These are phyloP conservation scores for Neurospora terricola DNA, from an alignment of 495 filamentous ascomycete genomes.

Conservation along the genomic window DNA sequence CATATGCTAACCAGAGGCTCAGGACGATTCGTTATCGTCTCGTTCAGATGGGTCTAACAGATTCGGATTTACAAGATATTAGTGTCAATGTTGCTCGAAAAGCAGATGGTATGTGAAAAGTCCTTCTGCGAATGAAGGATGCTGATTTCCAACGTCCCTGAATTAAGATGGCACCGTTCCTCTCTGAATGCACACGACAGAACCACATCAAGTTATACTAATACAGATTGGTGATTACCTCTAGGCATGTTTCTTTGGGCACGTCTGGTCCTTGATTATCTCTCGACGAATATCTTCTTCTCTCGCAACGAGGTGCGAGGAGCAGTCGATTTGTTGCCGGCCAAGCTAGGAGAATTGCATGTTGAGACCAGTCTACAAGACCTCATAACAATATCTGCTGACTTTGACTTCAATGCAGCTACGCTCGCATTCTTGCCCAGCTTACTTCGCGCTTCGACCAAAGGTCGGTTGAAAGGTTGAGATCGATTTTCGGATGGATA, in stretches of 20 bases:
- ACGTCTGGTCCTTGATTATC: conserved; percentile 22
- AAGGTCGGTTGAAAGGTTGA: conserved; percentile 15
- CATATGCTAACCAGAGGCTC: conserved; percentile 13
- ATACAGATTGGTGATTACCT: not conserved
- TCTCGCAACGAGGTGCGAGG: conserved; percentile 11
- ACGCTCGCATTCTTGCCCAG: conserved; percentile 15
- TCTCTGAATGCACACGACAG: not conserved
- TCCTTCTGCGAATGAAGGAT: not conserved
- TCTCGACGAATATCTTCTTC: conserved; percentile 21
- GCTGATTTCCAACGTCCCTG: not conserved
- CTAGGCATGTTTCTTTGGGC: conserved; percentile 28
- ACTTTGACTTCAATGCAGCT: conserved; percentile 8
- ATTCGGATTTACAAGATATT: conserved; percentile 6
- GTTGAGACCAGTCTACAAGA: not conserved
- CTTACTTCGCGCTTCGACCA: conserved; percentile 12
- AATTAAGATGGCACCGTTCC: not conserved
- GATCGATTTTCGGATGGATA: conserved; percentile 23
- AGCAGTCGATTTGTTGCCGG: conserved; percentile 16
- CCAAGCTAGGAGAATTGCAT: conserved; percentile 18
- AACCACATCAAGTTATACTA: not conserved
- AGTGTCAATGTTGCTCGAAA: conserved; percentile 7
- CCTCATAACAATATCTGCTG: not conserved
- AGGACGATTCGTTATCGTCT: conserved; percentile 5
- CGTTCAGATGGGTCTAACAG: conserved; percentile 9
- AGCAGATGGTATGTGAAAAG: conserved; percentile 14